These are phyloP conservation scores for Dioszegia aurantiaca DNA, from an alignment of 768 basidiomycete species.

Conservation along the genomic window DNA sequence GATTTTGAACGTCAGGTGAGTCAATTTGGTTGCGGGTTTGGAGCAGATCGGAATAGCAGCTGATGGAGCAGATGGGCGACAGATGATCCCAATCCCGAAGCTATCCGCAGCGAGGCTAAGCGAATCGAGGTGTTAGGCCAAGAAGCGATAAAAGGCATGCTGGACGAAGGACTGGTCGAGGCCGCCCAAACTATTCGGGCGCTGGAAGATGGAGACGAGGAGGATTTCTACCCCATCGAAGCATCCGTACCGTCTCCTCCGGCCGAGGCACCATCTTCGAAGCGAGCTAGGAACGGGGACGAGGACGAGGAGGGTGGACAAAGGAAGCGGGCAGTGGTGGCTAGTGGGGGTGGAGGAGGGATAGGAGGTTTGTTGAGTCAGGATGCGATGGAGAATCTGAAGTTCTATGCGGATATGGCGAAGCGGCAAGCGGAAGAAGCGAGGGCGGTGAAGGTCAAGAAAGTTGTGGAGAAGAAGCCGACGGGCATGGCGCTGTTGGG, in stretches of 20 bases:
- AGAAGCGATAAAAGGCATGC: slow-evolving; percentile 72
- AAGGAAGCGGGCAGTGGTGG: slow-evolving; percentile 30
- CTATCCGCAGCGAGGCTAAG: slow-evolving; percentile 78
- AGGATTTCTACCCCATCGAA: slow-evolving; percentile 53
- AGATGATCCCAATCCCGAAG: slow-evolving; percentile 92
- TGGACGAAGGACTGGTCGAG: slow-evolving; percentile 85
- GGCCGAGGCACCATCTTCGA: slow-evolving; percentile 24
- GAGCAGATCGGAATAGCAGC: background rate
- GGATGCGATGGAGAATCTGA: slow-evolving; percentile 84
- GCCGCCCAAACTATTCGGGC: slow-evolving; percentile 82
- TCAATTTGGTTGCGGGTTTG: background rate
- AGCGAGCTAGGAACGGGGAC: slow-evolving; percentile 20
- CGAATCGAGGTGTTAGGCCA: slow-evolving; percentile 80
- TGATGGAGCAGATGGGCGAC: slow-evolving; percentile 72
- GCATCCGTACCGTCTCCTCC: slow-evolving; percentile 33
- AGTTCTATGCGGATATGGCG: slow-evolving; percentile 84
- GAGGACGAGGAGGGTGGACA: slow-evolving; percentile 50
- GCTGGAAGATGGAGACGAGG: slow-evolving; percentile 70
- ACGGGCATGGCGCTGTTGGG: slow-evolving; percentile 41
- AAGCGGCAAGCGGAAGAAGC: slow-evolving; percentile 60
- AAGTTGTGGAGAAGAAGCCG: slow-evolving; percentile 16
- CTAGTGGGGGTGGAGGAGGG: slow-evolving; percentile 12
- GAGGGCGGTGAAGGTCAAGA: slow-evolving; percentile 18
- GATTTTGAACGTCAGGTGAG: slow-evolving; percentile 83
- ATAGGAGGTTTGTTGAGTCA: slow-evolving; percentile 65